phyloP scores from a whole-genome alignment of 2,329 filamentous ascomycete species.

The Tolypocladium tropicale region DNA sequence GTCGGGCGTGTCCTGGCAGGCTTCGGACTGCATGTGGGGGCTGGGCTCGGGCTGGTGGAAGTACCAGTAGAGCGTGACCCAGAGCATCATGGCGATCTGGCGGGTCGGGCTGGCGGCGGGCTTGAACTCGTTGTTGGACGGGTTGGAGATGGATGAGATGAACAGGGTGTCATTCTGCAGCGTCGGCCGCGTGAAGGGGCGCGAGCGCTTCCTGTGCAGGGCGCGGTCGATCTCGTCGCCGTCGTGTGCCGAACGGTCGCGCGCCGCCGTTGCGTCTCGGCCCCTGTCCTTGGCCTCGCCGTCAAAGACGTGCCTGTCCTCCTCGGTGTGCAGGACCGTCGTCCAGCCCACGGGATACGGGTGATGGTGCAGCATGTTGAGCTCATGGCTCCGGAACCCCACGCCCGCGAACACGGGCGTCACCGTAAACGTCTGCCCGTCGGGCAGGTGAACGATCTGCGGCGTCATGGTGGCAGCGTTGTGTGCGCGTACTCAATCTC shows the following conservation, averaged over 20 bases:
- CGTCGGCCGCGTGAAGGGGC: constrained; percentile 58
- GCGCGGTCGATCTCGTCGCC: constrained; percentile 16
- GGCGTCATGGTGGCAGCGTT: constrained; percentile 24
- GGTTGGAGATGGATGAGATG: constrained; percentile 84
- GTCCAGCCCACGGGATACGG: constrained; percentile 84
- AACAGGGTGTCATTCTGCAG: constrained; percentile 73
- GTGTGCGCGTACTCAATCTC: neutral
- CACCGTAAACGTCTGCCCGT: constrained; percentile 75
- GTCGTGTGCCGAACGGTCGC: constrained; percentile 2
- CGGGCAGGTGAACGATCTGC: constrained; percentile 61
- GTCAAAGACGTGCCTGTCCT: constrained; percentile 13
- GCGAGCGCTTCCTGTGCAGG: constrained; percentile 15
- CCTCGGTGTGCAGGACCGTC: constrained; percentile 68
- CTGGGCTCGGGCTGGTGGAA: constrained; percentile 78
- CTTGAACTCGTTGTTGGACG: constrained; percentile 70
- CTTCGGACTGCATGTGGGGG: constrained; percentile 49
- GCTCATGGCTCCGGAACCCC: constrained; percentile 76
- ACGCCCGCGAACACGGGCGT: constrained; percentile 84
- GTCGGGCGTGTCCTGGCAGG: constrained; percentile 55
- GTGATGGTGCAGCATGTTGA: constrained; percentile 55
- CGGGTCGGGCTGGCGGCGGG: constrained; percentile 71
- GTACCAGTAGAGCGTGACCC: constrained; percentile 93
- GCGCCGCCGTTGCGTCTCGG: too few species aligned
- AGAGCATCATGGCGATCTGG: constrained; percentile 94
- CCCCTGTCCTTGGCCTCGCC: neutral